Percentiles rank a stretch among this genome's conserved stretches.
Evolutionary conservation across 2,329 filamentous ascomycete species (phyloP).

Genomic region (Colletotrichum destructivum): DNA sequence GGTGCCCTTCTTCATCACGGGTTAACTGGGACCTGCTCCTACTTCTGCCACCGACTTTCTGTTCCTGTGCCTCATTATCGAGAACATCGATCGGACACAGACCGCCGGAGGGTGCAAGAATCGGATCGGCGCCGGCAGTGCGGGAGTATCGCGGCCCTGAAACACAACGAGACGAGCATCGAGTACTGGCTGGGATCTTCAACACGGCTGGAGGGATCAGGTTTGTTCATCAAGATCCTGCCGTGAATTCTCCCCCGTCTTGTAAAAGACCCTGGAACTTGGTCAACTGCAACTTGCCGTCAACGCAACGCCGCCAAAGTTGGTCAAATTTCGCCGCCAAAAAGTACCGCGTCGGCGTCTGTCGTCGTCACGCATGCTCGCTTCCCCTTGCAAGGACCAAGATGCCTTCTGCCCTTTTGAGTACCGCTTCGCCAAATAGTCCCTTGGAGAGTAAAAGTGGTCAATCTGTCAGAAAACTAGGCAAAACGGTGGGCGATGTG

Average conservation of each 20-base stretch:
- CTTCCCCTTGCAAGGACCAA: not conserved
- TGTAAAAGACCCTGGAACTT: not conserved
- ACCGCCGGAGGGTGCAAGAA: not conserved
- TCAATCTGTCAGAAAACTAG: not conserved
- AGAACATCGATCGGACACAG: not conserved
- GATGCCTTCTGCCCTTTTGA: not conserved
- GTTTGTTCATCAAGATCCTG: not conserved
- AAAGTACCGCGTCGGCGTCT: not conserved
- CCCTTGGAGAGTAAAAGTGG: not conserved
- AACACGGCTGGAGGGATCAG: not conserved
- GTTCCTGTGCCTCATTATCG: not conserved
- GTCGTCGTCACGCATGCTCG: not conserved
- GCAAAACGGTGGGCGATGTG: not conserved
- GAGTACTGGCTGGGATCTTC: not conserved
- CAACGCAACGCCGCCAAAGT: slow-evolving; percentile 12
- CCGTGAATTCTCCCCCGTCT: not conserved
- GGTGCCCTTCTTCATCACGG: not conserved
- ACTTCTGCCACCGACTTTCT: not conserved
- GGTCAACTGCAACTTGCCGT: not conserved
- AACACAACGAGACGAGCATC: not conserved
- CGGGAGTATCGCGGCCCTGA: not conserved
- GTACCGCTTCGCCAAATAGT: slow-evolving; percentile 15
- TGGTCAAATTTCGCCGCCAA: slow-evolving; percentile 25
- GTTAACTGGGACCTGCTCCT: not conserved
- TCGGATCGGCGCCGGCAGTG: not conserved